Conservation (phyloP, 106 monocot genomes). For the Dioscorea dumetorum region DNA sequence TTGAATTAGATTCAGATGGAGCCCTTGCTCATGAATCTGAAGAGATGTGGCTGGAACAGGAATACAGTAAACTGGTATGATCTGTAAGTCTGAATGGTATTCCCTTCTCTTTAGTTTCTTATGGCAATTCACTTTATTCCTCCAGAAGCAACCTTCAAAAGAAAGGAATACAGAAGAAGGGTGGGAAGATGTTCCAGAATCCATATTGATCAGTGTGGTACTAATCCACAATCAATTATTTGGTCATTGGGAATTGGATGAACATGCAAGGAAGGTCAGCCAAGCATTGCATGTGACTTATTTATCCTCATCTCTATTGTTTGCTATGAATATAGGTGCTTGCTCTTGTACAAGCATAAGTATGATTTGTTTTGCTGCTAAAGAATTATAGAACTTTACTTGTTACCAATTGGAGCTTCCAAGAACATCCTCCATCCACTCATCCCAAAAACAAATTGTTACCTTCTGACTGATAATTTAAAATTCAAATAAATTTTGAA, state of each 20-base stretch:
- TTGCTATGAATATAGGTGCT: too few relatives aligned
- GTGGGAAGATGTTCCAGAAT: slow-evolving; percentile 58
- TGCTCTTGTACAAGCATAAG: too few relatives aligned
- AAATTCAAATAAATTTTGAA: too few relatives aligned
- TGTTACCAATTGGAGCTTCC: too few relatives aligned
- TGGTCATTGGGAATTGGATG: slow-evolving; percentile 35
- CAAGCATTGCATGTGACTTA: too few relatives aligned
- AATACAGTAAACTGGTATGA: slow-evolving; percentile 30
- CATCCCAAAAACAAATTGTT: too few relatives aligned
- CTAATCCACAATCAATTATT: slow-evolving; percentile 59
- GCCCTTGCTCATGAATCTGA: slow-evolving; percentile 26
- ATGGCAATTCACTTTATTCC: slow-evolving; percentile 6
- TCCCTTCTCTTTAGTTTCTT: slow-evolving; percentile 5
- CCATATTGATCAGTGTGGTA: slow-evolving; percentile 53
- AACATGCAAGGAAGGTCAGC: slow-evolving; percentile 26
- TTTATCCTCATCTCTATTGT: too few relatives aligned
- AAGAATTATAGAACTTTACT: too few relatives aligned
- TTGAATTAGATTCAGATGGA: slow-evolving; percentile 27
- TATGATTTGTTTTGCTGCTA: too few relatives aligned
- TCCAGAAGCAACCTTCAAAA: slow-evolving; percentile 37
- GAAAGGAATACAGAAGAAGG: slow-evolving; percentile 41
- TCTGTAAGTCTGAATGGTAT: neutral
- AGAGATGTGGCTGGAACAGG: slow-evolving; percentile 36
- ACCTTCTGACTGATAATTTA: too few relatives aligned
- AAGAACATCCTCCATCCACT: too few relatives aligned